Percentiles rank a stretch among this genome's conserved stretches.
Conservation (phyloP, 176 grass and related monocot species). For the Aegilops sharonensis region DNA sequence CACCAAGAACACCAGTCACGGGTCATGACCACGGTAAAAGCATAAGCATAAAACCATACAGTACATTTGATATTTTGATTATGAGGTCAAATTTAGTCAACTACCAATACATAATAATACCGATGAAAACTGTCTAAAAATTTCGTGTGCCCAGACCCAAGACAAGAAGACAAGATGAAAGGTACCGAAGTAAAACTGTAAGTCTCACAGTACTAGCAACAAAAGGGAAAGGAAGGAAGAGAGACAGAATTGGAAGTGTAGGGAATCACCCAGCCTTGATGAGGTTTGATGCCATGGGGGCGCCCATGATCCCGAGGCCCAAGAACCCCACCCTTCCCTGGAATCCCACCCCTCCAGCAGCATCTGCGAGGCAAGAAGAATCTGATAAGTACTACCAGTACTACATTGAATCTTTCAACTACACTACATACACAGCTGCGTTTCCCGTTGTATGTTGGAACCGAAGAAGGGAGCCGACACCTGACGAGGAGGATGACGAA, state of each 20-base stretch:
- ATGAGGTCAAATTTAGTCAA: not conserved
- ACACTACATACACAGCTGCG: not conserved
- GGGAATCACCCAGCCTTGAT: conserved; percentile 55
- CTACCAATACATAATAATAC: not conserved
- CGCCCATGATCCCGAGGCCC: conserved; percentile 80
- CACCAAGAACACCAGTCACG: not conserved
- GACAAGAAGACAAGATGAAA: not conserved
- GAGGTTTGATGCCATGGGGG: conserved; percentile 81
- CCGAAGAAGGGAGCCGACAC: not conserved
- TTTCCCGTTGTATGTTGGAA: not conserved
- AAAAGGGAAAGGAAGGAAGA: not conserved
- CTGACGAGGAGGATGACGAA: not conserved
- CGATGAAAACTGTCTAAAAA: not conserved
- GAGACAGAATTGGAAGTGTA: not conserved
- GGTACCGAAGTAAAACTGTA: not conserved
- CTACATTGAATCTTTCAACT: not conserved
- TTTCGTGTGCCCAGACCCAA: not conserved
- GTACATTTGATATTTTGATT: not conserved
- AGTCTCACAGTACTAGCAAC: not conserved
- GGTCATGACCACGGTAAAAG: not conserved
- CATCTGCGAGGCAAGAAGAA: not conserved
- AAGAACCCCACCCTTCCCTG: conserved; percentile 74
- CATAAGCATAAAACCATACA: not conserved
- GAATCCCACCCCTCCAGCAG: conserved; percentile 37
- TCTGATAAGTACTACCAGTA: not conserved